Conservation (phyloP, 2,329 filamentous ascomycete species). For the Penicillium brasilianum region DNA sequence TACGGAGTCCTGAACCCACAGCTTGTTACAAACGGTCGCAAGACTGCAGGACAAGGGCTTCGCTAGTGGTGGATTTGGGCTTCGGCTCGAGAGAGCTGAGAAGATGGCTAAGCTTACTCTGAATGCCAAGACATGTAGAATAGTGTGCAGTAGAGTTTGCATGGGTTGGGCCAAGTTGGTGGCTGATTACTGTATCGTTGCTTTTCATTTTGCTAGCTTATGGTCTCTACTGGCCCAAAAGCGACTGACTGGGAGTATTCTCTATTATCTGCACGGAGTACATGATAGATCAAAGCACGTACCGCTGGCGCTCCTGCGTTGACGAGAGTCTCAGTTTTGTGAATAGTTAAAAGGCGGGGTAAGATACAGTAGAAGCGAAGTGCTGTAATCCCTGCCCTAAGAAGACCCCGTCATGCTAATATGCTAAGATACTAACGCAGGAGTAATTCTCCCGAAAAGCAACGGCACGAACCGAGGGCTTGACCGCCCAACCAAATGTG, state of each 20-base stretch:
- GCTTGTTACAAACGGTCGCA: not conserved
- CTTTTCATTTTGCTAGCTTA: not conserved
- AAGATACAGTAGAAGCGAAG: not conserved
- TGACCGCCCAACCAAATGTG: slow-evolving; percentile 8
- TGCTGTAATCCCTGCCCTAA: not conserved
- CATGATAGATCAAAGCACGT: not conserved
- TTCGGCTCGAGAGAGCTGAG: slow-evolving; percentile 1
- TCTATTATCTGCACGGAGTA: not conserved
- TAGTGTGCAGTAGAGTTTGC: not conserved
- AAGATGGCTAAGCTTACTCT: not conserved
- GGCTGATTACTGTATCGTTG: not conserved
- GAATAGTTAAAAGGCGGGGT: not conserved
- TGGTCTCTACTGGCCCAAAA: not conserved
- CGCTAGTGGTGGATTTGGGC: not conserved
- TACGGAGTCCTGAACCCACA: not conserved
- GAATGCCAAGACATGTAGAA: not conserved
- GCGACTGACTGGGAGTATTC: not conserved
- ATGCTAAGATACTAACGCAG: not conserved
- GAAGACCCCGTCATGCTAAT: not conserved
- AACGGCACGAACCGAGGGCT: slow-evolving; percentile 24
- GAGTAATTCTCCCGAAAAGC: slow-evolving; percentile 6
- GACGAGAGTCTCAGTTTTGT: not conserved
- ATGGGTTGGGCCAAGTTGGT: not conserved
- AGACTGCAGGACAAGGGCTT: not conserved
- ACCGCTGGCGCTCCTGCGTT: not conserved